Base-by-base conservation (phyloP, 306 rosid genomes). In the Medicago ruthenica region DNA sequence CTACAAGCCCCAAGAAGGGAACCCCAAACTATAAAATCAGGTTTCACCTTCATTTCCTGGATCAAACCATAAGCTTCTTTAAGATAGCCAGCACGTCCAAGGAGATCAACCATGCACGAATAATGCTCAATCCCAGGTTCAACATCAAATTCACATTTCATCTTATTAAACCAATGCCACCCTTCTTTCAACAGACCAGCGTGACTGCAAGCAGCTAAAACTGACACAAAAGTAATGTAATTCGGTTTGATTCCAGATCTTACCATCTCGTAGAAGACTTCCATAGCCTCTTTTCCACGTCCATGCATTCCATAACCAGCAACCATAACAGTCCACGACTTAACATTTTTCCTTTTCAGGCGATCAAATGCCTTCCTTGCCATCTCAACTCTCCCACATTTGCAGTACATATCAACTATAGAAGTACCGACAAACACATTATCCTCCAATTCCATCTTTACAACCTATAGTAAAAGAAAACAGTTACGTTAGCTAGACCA, bases 261-360 rank as follows among this genome's bases (percentile, higher is more conserved):
- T 70, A 84, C 71, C 96, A 89, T 92, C 79, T 50, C 55, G 50
- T 81, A 79, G 83, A 92, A 89, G 67, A 87, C 70, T 76, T 90
- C 85, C 75, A 92, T 66, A 59, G 90, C 90, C 57, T 88, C 92
- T 80, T 79, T 82, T 47, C 87, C 88, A 53, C 48, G 79, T 61
- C 97, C 97, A 63, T 90, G 93, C 93, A 87, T 92, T 76, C 97
- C 92, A 65, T 91, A 91, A 79, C 96, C 93, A 74, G 92, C 71
- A 64, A 92, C 24, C 93, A 89, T 82, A 62, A 90, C 90, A 16
- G 92, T 89, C 96, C 96, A 92, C 12, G 92, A 84, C 79, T 83
- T 92, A 14, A 88, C 91, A 82, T 88, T 88, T 85, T 84, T 89
- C 82, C 76, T 86, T 80, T 85, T 88, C 92, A 87, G 81, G 67